Percentiles rank a stretch among this genome's conserved stretches.
These are phyloP conservation scores for Pseudocercospora crystallina DNA, from an alignment of 2,329 filamentous ascomycete species.

Conservation along the genomic window DNA sequence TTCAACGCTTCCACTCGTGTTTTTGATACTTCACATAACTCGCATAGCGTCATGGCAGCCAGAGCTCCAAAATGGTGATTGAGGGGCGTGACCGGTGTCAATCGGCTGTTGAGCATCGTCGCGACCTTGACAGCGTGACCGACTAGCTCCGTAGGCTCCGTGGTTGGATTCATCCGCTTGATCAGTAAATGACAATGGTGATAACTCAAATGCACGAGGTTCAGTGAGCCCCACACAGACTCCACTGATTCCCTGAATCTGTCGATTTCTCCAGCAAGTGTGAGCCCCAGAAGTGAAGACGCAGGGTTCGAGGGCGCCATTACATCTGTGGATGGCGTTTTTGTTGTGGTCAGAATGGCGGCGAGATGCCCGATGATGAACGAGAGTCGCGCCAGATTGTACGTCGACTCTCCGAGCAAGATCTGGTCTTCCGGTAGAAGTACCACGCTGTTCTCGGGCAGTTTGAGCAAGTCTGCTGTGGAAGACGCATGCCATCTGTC, in stretches of 20 bases:
- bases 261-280: conserved; percentile 61
- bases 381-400: conserved; percentile 64
- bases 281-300: conserved; percentile 48
- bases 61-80: conserved; percentile 67
- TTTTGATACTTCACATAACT: conserved; percentile 57
- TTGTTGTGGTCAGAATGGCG: conserved; percentile 47
- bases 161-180: conserved; percentile 59
- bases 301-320: conserved; percentile 44
- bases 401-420: conserved; percentile 63
- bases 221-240: conserved; percentile 50
- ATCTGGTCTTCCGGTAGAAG: conserved; percentile 59
- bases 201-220: conserved; percentile 66
- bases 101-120: conserved; percentile 57
- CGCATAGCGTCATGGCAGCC: conserved; percentile 59
- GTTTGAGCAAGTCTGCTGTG: conserved; percentile 61
- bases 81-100: conserved; percentile 60
- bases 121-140: conserved; percentile 61
- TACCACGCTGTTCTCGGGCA: conserved; percentile 63
- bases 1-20: conserved; percentile 59
- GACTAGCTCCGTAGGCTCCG: conserved; percentile 58
- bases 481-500: conserved; percentile 74
- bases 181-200: conserved; percentile 68
- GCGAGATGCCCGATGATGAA: conserved; percentile 59
- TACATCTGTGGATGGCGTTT: conserved; percentile 45
- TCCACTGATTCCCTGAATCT: conserved; percentile 66